These are phyloP conservation scores for Monilinia vaccinii-corymbosi DNA, from an alignment of 2,329 filamentous ascomycete species.

Conservation along the genomic window DNA sequence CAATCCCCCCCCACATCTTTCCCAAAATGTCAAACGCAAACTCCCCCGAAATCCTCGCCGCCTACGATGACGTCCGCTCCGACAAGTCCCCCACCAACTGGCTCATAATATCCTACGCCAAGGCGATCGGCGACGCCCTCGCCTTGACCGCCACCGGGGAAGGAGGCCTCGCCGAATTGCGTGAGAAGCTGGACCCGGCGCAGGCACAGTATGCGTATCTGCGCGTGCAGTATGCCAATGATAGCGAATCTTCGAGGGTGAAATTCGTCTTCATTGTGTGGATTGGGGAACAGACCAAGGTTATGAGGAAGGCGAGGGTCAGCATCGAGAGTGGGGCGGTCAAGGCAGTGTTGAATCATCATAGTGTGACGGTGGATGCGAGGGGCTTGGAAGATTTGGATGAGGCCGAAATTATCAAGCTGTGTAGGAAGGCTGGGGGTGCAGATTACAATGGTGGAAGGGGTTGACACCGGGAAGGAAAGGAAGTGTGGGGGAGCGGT, in stretches of 20 bases:
- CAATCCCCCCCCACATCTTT: not conserved
- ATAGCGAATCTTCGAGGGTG: slow-evolving; percentile 57
- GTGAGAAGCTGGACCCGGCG: slow-evolving; percentile 40
- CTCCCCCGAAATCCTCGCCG: slow-evolving; percentile 49
- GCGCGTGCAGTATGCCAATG: slow-evolving; percentile 61
- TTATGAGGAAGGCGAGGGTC: slow-evolving; percentile 63
- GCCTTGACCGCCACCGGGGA: slow-evolving; percentile 47
- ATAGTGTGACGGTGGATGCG: slow-evolving; percentile 56
- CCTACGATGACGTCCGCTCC: slow-evolving; percentile 58
- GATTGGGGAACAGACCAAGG: slow-evolving; percentile 55
- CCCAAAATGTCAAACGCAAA: slow-evolving; percentile 46
- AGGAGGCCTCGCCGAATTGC: slow-evolving; percentile 52
- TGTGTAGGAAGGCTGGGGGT: slow-evolving; percentile 56
- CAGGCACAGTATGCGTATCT: slow-evolving; percentile 32
- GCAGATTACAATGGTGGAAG: slow-evolving; percentile 63
- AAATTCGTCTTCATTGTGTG: slow-evolving; percentile 62
- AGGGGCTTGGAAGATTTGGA: slow-evolving; percentile 51
- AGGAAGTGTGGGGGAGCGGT: slow-evolving; percentile 1
- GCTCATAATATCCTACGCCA: slow-evolving; percentile 55
- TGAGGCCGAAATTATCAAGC: slow-evolving; percentile 50
- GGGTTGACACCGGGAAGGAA: slow-evolving; percentile 24
- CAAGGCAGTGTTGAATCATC: slow-evolving; percentile 53
- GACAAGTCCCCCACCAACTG: slow-evolving; percentile 59
- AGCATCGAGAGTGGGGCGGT: slow-evolving; percentile 58
- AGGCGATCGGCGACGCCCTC: slow-evolving; percentile 46